phyloP scores from a whole-genome alignment of 306 rosid genomes.

The Luffa acutangula region DNA sequence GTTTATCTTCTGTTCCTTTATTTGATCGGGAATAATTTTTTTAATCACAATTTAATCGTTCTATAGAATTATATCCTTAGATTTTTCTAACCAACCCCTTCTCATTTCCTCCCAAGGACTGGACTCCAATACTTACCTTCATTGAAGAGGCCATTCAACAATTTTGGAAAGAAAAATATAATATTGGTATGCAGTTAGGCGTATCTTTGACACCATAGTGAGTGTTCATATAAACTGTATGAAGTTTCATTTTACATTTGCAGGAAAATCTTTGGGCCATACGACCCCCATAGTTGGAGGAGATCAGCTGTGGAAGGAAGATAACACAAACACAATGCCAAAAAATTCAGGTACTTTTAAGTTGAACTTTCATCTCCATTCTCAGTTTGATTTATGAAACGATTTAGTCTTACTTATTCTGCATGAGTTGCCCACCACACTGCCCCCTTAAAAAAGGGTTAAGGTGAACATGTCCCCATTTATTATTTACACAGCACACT shows the following conservation, averaged over 20 bases:
- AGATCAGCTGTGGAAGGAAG: constrained; percentile 26
- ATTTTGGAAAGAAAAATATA: constrained; percentile 40
- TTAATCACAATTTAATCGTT: not conserved
- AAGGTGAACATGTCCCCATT: not conserved
- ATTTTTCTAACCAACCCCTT: not conserved
- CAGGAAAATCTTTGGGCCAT: constrained; percentile 28
- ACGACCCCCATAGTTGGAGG: constrained; percentile 15
- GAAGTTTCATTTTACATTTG: not conserved
- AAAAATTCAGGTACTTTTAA: constrained; percentile 29
- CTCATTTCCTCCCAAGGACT: constrained; percentile 39
- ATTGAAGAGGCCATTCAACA: constrained; percentile 42
- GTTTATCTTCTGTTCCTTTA: not conserved
- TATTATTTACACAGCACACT: not conserved
- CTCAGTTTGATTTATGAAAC: constrained; percentile 12
- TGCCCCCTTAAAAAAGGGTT: not conserved
- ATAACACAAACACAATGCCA: constrained; percentile 21
- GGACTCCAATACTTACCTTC: constrained; percentile 51
- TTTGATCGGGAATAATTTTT: not conserved
- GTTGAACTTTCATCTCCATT: not conserved
- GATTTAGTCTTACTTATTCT: constrained; percentile 6
- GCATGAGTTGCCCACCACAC: not conserved
- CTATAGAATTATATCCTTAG: not conserved
- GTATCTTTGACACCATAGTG: constrained; percentile 12
- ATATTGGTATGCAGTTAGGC: constrained; percentile 35
- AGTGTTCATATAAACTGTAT: not conserved